Evolutionary conservation across 2,329 filamentous ascomycete genomes (phyloP), one percentile per base, ranked within the genome.

Genomic region (Purpureocillium lavendulum): DNA sequence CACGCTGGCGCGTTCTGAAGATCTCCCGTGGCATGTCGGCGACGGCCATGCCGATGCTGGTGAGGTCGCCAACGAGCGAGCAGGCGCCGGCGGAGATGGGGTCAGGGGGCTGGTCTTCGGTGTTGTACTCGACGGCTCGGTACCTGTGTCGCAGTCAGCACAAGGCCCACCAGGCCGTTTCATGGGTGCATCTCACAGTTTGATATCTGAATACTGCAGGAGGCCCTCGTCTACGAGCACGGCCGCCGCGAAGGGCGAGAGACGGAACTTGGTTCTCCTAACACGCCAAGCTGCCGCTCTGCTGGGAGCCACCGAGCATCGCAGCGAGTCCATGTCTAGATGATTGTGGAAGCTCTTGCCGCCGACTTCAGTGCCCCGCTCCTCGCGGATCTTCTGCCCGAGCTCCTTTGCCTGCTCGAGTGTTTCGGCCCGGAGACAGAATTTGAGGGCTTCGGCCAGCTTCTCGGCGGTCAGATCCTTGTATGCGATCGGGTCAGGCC

Each of bases 61-160:
- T 80, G 35, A 92, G 69, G n/a, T 89, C 90, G 6, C 84, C 84
- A n/a, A 94, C 67, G 1, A 96, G 62, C 0, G 88, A 86, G 33
- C 79, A 77, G 1, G 87, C 80, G 13, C 80, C 84, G 15, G 86
- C 87, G 12, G 83, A 80, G 17, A 94, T 75, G 0, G 87, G 87
- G 47, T 92, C 87, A 52, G 76, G 80, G 0, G 87, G 87, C 33
- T 88, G 83, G 26, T 83, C 77, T 42, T 87, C 84, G 0, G 84
- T 86, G 46, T 83, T 78, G 57, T 90, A 87, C 56, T 94, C 85
- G 15, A 59, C 61, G 1, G 65, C 47, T 3, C 67, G 66, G 46
- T 73, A 73, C 14, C 72, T 76, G 29, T 14, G 4, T 24, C 26
- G 13, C 9, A 9, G 26, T 49, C 15, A 53, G 50, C 42, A 39